Percentiles rank a stretch among this genome's conserved stretches.
These are phyloP conservation scores for Candida sithepensis DNA, from an alignment of 805 yeast species.

Conservation along the genomic window DNA sequence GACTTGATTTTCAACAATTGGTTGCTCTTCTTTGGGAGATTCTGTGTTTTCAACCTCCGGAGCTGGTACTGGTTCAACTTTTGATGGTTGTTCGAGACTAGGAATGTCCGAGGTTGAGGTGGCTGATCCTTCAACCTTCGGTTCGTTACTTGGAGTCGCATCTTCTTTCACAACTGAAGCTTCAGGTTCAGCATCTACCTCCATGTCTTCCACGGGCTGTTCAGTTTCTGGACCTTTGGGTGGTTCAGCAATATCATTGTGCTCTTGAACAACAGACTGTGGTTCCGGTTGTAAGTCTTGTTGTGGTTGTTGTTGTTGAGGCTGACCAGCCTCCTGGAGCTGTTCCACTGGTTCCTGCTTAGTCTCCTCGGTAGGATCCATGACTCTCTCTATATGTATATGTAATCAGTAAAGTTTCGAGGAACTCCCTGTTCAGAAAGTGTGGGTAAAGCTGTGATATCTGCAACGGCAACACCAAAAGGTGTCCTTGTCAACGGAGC, in stretches of 20 bases:
- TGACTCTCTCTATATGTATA: neutral
- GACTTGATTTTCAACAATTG: neutral
- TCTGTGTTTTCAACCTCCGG: neutral
- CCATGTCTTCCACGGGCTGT: neutral
- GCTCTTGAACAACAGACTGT: neutral
- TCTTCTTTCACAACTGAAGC: neutral
- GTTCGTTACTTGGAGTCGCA: neutral
- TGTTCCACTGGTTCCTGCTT: neutral
- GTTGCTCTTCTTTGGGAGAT: neutral
- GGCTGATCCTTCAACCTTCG: too few species aligned
- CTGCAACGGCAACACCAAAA: too few species aligned
- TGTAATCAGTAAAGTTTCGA: neutral
- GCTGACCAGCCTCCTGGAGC: neutral
- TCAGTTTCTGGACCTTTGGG: neutral
- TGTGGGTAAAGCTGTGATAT: too few species aligned
- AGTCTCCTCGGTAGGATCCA: neutral
- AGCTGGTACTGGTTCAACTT: neutral
- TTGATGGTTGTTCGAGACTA: too few species aligned
- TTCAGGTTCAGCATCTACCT: neutral
- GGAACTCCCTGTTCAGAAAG: neutral
- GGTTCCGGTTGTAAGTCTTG: neutral
- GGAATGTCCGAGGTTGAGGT: too few species aligned
- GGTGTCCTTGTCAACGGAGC: too few species aligned
- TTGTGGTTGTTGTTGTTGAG: neutral
- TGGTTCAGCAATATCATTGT: neutral